Percentiles rank a stretch among this genome's conserved stretches.
These are phyloP conservation scores for Fusarium transvaalense DNA, from an alignment of 2,329 filamentous ascomycete genomes.

Conservation along the genomic window DNA sequence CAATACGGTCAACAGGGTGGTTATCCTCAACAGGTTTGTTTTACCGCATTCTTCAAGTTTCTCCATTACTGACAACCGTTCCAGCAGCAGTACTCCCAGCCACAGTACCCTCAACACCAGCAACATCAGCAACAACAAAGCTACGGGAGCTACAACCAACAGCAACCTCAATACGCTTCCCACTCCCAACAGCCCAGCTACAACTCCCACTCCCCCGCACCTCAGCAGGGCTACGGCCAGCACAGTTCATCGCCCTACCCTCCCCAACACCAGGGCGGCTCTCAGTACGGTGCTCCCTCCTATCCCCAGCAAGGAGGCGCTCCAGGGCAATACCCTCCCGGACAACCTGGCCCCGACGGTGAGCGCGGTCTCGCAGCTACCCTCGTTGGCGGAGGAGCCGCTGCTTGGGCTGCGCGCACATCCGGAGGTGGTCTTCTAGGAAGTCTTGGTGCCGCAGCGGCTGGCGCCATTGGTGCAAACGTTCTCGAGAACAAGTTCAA, in stretches of 20 bases:
- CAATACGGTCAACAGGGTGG: constrained; percentile 39
- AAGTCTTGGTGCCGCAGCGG: constrained; percentile 63
- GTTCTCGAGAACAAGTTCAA: constrained; percentile 60
- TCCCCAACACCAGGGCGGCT: constrained; percentile 44
- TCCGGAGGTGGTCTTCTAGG: constrained; percentile 65
- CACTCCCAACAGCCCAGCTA: constrained; percentile 47
- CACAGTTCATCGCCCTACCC: constrained; percentile 36
- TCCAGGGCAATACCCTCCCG: constrained; percentile 44
- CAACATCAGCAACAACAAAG: constrained; percentile 40
- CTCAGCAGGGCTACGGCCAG: constrained; percentile 44
- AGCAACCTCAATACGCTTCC: constrained; percentile 41
- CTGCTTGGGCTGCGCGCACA: constrained; percentile 67
- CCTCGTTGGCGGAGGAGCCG: constrained; percentile 64
- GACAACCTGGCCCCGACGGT: constrained; percentile 52
- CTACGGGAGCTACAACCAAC: constrained; percentile 38
- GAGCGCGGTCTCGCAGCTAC: constrained; percentile 70
- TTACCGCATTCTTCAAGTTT: neutral
- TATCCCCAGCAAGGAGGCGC: constrained; percentile 46
- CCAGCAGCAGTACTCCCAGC: constrained; percentile 45
- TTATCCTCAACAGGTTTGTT: constrained; percentile 48
- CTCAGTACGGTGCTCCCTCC: constrained; percentile 39
- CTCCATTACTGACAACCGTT: neutral
- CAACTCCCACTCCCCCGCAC: constrained; percentile 40
- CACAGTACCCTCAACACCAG: constrained; percentile 28
- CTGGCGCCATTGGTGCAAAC: constrained; percentile 68